phyloP scores from a whole-genome alignment of 1,139 yeast species.

The Candida tropicalis region DNA sequence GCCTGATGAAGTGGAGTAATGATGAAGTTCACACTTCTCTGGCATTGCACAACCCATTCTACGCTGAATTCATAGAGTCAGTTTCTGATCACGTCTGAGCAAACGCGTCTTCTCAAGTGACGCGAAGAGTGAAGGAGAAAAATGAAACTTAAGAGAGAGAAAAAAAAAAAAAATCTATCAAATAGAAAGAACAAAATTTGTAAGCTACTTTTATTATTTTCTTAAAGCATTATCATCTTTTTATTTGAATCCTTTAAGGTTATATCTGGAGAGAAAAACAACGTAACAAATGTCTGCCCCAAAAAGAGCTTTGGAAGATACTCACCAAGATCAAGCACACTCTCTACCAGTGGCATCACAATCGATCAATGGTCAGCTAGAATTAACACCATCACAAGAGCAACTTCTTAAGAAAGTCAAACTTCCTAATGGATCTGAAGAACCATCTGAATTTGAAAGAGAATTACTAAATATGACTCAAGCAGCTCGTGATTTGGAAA shows the following conservation, averaged over 20 bases:
- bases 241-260: neutral
- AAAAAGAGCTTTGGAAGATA: constrained; percentile 15
- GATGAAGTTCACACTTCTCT: too few relatives aligned
- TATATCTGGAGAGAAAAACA: too few relatives aligned
- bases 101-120: neutral
- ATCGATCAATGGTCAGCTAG: constrained; percentile 22
- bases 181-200: constrained; percentile 3
- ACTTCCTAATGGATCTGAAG: constrained; percentile 38
- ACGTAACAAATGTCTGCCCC: constrained; percentile 11
- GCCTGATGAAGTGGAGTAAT: too few relatives aligned
- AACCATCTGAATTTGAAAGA: constrained; percentile 65
- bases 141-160: too few relatives aligned
- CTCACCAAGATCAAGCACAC: constrained; percentile 18
- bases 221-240: too few relatives aligned
- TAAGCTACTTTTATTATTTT: neutral
- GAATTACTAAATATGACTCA: constrained; percentile 64
- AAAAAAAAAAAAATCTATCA: neutral
- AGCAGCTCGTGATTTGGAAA: constrained; percentile 28
- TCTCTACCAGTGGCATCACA: constrained; percentile 49
- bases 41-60: too few relatives aligned
- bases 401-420: constrained; percentile 39
- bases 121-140: neutral
- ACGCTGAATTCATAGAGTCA: too few relatives aligned
- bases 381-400: constrained; percentile 33
- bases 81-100: too few relatives aligned